A percentile compares a stretch with the other conserved stretches of the same genome.
Conservation (phyloP, 495 filamentous ascomycete species). For the Penicillium coffeae region DNA sequence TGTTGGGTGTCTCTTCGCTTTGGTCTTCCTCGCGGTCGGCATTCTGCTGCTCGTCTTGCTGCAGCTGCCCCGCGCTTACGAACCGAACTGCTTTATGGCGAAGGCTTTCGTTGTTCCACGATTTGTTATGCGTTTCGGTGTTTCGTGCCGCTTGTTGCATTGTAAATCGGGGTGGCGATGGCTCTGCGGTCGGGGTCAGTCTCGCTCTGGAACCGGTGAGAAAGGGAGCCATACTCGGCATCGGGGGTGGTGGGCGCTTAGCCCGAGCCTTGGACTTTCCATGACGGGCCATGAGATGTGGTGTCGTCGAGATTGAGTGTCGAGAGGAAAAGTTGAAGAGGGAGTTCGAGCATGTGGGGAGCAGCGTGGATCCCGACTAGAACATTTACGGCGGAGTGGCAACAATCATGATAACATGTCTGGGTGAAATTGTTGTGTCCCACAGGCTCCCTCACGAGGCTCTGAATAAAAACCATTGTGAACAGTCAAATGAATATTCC, state of each 20-base stretch:
- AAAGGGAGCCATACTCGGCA: constrained; percentile 6
- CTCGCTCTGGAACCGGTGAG: background rate
- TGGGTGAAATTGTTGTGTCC: background rate
- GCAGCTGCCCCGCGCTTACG: constrained; percentile 63
- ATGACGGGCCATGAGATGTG: constrained; percentile 25
- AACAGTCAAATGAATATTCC: background rate
- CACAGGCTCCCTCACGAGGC: background rate
- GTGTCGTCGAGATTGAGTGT: background rate
- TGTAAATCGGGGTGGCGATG: constrained; percentile 42
- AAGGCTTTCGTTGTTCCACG: constrained; percentile 31
- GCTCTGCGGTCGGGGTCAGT: constrained; percentile 8
- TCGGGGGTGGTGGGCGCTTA: constrained; percentile 14
- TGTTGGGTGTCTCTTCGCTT: constrained; percentile 7
- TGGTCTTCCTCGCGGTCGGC: constrained; percentile 8
- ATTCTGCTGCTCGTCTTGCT: constrained; percentile 34
- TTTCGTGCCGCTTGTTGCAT: constrained; percentile 75
- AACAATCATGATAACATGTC: background rate
- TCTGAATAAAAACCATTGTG: too few species aligned
- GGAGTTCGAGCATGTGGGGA: constrained; percentile 11
- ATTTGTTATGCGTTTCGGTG: constrained; percentile 57
- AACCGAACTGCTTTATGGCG: constrained; percentile 64
- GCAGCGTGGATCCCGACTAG: background rate
- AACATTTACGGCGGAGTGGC: background rate
- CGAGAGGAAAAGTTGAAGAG: background rate
- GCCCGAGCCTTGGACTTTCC: constrained; percentile 23